phyloP scores from a whole-genome alignment of 2,329 filamentous ascomycete genomes.

The Fusarium albosuccineum region DNA sequence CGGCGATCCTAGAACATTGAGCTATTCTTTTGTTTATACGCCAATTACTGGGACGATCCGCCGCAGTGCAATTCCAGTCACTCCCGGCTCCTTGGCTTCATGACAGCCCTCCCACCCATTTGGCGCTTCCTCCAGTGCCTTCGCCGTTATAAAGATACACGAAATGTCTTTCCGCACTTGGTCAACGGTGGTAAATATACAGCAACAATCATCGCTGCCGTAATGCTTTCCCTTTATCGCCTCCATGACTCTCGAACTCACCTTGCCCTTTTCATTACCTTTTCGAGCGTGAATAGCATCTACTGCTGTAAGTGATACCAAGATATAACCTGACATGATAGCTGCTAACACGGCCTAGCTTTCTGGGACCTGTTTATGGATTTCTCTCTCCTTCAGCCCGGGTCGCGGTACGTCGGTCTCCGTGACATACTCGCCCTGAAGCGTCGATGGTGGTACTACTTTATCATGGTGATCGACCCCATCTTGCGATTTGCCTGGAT shows the following conservation, averaged over 20 bases:
- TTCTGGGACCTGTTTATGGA: slow-evolving; percentile 98
- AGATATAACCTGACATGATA: neutral
- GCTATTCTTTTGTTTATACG: slow-evolving; percentile 94
- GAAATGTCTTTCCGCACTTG: slow-evolving; percentile 90
- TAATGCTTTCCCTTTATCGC: slow-evolving; percentile 85
- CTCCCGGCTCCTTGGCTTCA: slow-evolving; percentile 87
- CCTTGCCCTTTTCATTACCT: slow-evolving; percentile 81
- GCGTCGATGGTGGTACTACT: slow-evolving; percentile 85
- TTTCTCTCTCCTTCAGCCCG: slow-evolving; percentile 88
- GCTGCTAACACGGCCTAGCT: slow-evolving; percentile 56
- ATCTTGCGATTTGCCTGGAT: slow-evolving; percentile 94
- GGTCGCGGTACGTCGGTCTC: slow-evolving; percentile 75
- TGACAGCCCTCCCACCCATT: slow-evolving; percentile 84
- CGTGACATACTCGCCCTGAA: slow-evolving; percentile 86
- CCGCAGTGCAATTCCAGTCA: slow-evolving; percentile 85
- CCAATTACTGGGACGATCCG: slow-evolving; percentile 80
- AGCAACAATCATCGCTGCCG: slow-evolving; percentile 84
- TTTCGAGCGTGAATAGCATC: slow-evolving; percentile 83
- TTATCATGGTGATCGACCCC: slow-evolving; percentile 84
- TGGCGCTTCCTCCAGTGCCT: slow-evolving; percentile 94
- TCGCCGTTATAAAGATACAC: slow-evolving; percentile 87
- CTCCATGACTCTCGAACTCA: slow-evolving; percentile 70
- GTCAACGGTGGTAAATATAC: slow-evolving; percentile 93
- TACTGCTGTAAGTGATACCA: slow-evolving; percentile 76
- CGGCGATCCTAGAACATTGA: slow-evolving; percentile 77